These are phyloP conservation scores for Arabidopsis thaliana DNA, from an alignment of 345 rosid species.

Conservation along the genomic window TAIR10.1 NC_003076.8:5278501-5279000, in stretches of 20 bases:
- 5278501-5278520: constrained; percentile 47
- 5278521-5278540: background rate
- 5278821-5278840: background rate
- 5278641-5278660: constrained; percentile 1
- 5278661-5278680: constrained; percentile 29
- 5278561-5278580: background rate
- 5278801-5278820: background rate
- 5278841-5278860: background rate
- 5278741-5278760: constrained; percentile 26
- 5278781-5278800: background rate
- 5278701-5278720: constrained; percentile 26
- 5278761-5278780: background rate
- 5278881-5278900: background rate
- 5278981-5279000: background rate
- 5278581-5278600: background rate
- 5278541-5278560: background rate
- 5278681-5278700: constrained; percentile 39
- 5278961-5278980: background rate
- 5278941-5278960: background rate
- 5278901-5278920: background rate
- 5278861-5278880: background rate
- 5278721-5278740: constrained; percentile 20
- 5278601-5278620: background rate
- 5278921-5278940: background rate
- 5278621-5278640: background rate